Evolutionary conservation across 169 alveolate genomes (phyloP), one percentile per base, ranked within the genome.

Genomic region (Perkinsus chesapeaki): DNA sequence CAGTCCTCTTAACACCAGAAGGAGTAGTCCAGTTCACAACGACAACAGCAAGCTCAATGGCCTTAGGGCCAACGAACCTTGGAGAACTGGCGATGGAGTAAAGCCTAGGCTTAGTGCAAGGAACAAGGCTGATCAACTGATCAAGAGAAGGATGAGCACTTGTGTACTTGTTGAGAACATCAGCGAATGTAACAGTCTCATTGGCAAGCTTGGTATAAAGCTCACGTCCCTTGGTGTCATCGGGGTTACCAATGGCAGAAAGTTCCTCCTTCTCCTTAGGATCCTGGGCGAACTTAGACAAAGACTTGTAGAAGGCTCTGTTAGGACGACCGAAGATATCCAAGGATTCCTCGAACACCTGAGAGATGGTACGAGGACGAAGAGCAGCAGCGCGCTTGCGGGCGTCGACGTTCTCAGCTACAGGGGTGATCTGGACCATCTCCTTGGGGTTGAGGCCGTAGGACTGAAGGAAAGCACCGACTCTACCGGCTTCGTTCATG

Each of bases 261-360:
- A 48, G 93, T 72, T 94, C 91, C 23, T 94, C 94, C 94, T 93
- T 94, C 91, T 94, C 95, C 73, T 93, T 93, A 16, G 48, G 39
- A 37, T 92, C 94, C 43, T 31, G 27, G n/a, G 94, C 93, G 94
- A 92, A 94, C 43, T 91, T 93, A 31, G 91, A 72, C 73, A 94
- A 90, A 23, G 93, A 73, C 73, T 94, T 93, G 94, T 47, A 93
- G 90, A 94, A 93, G 92, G 90, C 73, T 39, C 94, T 91, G 91
- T 91, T 92, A 31, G 96, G 96, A 72, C 93, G 93, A 5, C 96
- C 96, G 93, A 94, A 93, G 37, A 94, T 60, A 39, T 94, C 96
- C 39, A 94, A 27, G 48, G 94, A 91, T 60, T 94, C 96, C 82
- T 91, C 91, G 90, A 93, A 93, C 48, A 94, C 47, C 73, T 94